Evolutionary conservation across 129 eudicot genomes (phyloP).

Genomic region (Kitagawia praeruptora): DNA sequence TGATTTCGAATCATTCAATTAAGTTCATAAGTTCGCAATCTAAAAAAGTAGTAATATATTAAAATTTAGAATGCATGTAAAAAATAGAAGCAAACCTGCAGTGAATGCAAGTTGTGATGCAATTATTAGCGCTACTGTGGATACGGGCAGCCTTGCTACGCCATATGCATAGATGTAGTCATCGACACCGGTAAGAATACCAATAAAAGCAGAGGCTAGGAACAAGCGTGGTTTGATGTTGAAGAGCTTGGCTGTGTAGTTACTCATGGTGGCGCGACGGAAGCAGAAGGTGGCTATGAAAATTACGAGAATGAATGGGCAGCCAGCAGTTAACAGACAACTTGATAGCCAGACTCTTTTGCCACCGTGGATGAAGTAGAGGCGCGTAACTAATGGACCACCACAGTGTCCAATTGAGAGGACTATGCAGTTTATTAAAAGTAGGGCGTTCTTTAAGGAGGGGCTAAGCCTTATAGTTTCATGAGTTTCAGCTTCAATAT

Average conservation of each 20-base stretch:
- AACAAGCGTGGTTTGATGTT: slow-evolving; percentile 23
- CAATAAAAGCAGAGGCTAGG: slow-evolving; percentile 18
- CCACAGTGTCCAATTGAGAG: slow-evolving; percentile 31
- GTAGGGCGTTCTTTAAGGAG: slow-evolving; percentile 19
- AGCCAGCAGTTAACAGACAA: slow-evolving; percentile 28
- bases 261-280: slow-evolving; percentile 13
- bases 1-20: neutral
- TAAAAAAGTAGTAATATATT: neutral
- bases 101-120: slow-evolving; percentile 42
- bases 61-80: neutral
- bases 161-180: slow-evolving; percentile 33
- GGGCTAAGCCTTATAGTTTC: neutral
- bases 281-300: slow-evolving; percentile 14
- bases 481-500: neutral
- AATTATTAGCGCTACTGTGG: slow-evolving; percentile 26
- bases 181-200: slow-evolving; percentile 26
- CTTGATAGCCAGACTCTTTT: slow-evolving; percentile 35
- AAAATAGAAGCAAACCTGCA: neutral
- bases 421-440: slow-evolving; percentile 23
- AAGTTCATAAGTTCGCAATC: neutral
- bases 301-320: slow-evolving; percentile 29
- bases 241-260: neutral
- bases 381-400: slow-evolving; percentile 35
- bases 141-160: slow-evolving; percentile 28
- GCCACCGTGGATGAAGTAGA: slow-evolving; percentile 45